These are phyloP conservation scores for Lomentospora prolificans DNA, from an alignment of 2,329 filamentous ascomycete species.

Conservation along the genomic window DNA sequence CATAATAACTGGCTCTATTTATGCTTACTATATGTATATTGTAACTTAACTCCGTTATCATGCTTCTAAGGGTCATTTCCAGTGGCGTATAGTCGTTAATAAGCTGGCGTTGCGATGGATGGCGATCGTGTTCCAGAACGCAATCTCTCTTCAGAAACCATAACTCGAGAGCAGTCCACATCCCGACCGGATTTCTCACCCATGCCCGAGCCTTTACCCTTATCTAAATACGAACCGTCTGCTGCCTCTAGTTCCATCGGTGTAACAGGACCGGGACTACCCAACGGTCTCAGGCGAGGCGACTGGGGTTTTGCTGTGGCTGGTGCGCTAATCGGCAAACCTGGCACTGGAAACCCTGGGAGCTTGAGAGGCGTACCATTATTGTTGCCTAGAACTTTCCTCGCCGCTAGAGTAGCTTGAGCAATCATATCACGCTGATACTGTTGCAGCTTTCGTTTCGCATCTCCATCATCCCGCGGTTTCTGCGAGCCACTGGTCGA, in stretches of 20 bases:
- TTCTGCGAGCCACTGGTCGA: not conserved
- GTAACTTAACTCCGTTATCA: no score
- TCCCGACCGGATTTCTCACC: not conserved
- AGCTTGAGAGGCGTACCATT: not conserved
- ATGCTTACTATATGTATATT: no score
- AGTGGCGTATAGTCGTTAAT: not conserved
- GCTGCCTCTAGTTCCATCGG: conserved; percentile 44
- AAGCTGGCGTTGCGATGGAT: not conserved
- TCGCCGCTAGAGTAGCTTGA: conserved; percentile 40
- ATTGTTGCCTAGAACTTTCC: conserved; percentile 19
- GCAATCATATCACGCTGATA: conserved; percentile 54
- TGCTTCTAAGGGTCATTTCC: no score
- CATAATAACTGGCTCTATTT: no score
- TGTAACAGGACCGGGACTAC: conserved; percentile 51
- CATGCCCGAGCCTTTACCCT: conserved; percentile 10
- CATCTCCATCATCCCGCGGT: conserved; percentile 26
- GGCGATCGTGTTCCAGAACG: conserved; percentile 10
- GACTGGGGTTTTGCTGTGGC: conserved; percentile 31
- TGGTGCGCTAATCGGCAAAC: not conserved
- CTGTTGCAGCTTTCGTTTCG: conserved; percentile 42
- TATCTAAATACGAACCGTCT: conserved; percentile 14
- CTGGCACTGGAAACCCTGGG: not conserved
- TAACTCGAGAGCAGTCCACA: conserved; percentile 6
- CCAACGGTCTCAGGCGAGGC: conserved; percentile 40
- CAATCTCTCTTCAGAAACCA: conserved; percentile 14